Base-by-base conservation (phyloP, 1,284 basidiomycete species). In the Pisolithus thermaeus region DNA sequence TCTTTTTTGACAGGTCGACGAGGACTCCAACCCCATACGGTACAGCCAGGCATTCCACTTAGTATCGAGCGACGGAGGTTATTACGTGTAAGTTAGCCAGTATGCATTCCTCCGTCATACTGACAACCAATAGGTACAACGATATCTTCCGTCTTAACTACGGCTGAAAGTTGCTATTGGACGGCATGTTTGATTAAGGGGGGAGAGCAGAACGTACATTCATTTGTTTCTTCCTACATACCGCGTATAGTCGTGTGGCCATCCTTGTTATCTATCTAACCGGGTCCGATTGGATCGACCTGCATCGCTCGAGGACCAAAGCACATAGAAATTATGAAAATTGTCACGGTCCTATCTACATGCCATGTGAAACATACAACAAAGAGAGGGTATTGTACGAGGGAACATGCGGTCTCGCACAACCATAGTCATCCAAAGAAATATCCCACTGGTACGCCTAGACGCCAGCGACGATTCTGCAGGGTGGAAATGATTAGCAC, bases 41-140 rank as follows among this genome's bases (percentile, higher is more conserved):
- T 97, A 91, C 78, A 89, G 84, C 58, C 93, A 97, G 71, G 75
- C 86, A 54, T 99, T 98, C 83, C 92, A 95, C 59, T 82, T 98
- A 47, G 79, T 90, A 54, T 87, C 83, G 30, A 92, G 97, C 22
- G 81, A 75, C 16, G 69, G 63, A 27, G 82, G 81, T 59, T 97
- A 91, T 79, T 97, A 87, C 68, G 90, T 97, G 85, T 93, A 74
- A 53, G 86, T 71, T 44, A 49, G 30, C 16, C 38, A 25, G 8
- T n/a, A 23, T 22, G 25, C 38, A 28, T 42, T 25, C 20, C 30
- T 32, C 4, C 39, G 43, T 20, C 16, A 28, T 44, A 30, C 47
- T 25, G 23, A 55, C 39, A 25, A 27, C 50, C 46, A 11, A 3
- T 61, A 91, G 88, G 46, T 76, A 78, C 67, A 94, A 94, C 70